Base-by-base conservation (phyloP, 139 green algal genomes). In the Pseudopediastrum boryanum region DNA sequence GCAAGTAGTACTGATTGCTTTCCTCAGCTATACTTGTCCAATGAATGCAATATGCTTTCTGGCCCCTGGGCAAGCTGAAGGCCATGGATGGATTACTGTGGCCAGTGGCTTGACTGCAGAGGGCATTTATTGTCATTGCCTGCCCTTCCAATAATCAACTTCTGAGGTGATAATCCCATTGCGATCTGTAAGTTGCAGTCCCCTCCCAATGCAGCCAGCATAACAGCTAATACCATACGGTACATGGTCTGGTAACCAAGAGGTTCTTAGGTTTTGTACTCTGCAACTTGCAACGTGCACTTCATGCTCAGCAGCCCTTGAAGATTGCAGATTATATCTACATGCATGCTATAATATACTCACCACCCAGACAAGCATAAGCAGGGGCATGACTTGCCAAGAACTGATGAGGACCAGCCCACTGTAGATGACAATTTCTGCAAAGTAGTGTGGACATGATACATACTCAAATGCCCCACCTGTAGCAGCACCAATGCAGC, bases 381-480 rank as follows among this genome's bases (percentile, higher is more conserved):
- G 82, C 71, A 83, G 39, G 0, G 72, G 29, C 25, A 71, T 48
- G 29, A 62, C 23, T 12, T 64, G 6, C 1, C 58, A 50, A 2
- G 62, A 35, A 5, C 58, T 73, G 25, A 85, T 25, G 23, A 93
- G 4, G 38, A 54, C 51, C 46, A 97, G 80, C 16, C 88, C 92
- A 3, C 29, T 31, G 77, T 97, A 97, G 42, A 96, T 90, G 5
- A 96, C 62, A 12, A 96, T 88, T 78, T 97, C 93, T 5, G 71
- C 93, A 19, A 95, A 83, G 78, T 97, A 97, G 82, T 97, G 93
- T 0, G 93, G 93, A 61, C 93, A 95, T 4, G 89, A 93, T 43
- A 97, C 87, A 64, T 84, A 77, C 80, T 91, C 83, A 85, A 97
- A 97, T 8, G 72, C 21, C 35, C 88, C 87, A 13, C 92, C 92